Conservation (phyloP, 371 early-diverging fungal species). For the Gilbertella persicaria region DNA sequence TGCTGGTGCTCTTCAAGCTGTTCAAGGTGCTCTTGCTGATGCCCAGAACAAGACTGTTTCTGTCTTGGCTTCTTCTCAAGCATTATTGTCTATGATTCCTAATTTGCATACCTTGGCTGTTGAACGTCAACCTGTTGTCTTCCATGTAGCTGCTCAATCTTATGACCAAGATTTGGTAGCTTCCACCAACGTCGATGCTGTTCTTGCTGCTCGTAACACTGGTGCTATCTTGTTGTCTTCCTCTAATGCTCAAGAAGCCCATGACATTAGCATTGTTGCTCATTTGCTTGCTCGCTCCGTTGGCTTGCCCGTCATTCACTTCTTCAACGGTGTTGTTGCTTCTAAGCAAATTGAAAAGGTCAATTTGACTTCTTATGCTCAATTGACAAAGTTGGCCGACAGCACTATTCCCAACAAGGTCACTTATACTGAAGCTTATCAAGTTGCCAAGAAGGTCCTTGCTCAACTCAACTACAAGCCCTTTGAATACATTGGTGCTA, state of each 20-base stretch:
- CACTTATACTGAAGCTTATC: conserved; percentile 30
- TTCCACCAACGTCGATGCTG: conserved; percentile 63
- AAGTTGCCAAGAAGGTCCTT: conserved; percentile 54
- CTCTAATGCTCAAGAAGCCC: conserved; percentile 75
- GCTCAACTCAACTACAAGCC: conserved; percentile 64
- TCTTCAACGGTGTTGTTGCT: conserved; percentile 69
- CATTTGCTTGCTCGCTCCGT: conserved; percentile 63
- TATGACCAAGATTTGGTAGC: conserved; percentile 59
- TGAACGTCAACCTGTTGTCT: conserved; percentile 67
- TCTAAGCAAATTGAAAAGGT: conserved; percentile 51
- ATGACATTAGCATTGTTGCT: conserved; percentile 74
- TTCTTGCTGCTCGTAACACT: conserved; percentile 69
- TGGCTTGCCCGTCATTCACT: conserved; percentile 70
- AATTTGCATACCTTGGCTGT: conserved; percentile 72
- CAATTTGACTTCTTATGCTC: conserved; percentile 47
- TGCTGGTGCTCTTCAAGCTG: conserved; percentile 78
- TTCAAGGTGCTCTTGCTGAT: conserved; percentile 73
- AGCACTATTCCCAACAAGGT: conserved; percentile 5
- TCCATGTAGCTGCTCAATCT: conserved; percentile 79
- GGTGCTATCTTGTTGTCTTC: conserved; percentile 71
- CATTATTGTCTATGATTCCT: conserved; percentile 80
- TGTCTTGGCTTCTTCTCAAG: conserved; percentile 73
- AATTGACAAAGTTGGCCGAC: conserved; percentile 35
- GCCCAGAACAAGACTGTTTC: conserved; percentile 44
- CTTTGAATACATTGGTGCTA: conserved; percentile 80